phyloP scores from a whole-genome alignment of 805 yeast genomes.

The Candida sphagnicola region DNA sequence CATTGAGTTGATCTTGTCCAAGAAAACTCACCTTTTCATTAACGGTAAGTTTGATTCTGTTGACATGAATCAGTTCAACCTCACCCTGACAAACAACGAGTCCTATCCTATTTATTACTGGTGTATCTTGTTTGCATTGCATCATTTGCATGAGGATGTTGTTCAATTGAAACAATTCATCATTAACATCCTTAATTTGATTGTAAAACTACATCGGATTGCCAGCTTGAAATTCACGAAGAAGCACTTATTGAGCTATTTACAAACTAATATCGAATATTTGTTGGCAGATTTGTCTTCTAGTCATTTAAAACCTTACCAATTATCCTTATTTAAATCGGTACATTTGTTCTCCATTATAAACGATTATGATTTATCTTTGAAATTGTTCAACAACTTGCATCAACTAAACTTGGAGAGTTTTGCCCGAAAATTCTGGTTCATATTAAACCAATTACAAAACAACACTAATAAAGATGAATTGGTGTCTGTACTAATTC shows the following conservation, averaged over 20 bases:
- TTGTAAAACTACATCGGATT: slow-evolving; percentile 25
- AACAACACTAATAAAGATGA: slow-evolving; percentile 11
- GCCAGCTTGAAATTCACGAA: slow-evolving; percentile 20
- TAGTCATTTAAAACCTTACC: not conserved
- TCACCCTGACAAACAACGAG: not conserved
- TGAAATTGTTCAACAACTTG: slow-evolving; percentile 22
- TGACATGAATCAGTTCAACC: slow-evolving; percentile 7
- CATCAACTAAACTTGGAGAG: slow-evolving; percentile 27
- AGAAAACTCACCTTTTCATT: slow-evolving; percentile 21
- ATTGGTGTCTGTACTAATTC: slow-evolving; percentile 26
- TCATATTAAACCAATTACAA: slow-evolving; percentile 12
- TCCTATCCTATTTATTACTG: slow-evolving; percentile 23
- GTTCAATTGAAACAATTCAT: slow-evolving; percentile 26
- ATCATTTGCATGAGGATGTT: slow-evolving; percentile 6
- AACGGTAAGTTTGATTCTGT: slow-evolving; percentile 13
- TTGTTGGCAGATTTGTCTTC: slow-evolving; percentile 11
- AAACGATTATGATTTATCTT: slow-evolving; percentile 32
- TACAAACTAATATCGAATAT: slow-evolving; percentile 14
- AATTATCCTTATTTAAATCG: slow-evolving; percentile 10
- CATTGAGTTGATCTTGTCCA: slow-evolving; percentile 31
- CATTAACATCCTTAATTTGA: slow-evolving; percentile 27
- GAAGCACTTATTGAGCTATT: slow-evolving; percentile 11
- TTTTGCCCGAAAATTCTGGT: slow-evolving; percentile 28
- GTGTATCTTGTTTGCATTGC: slow-evolving; percentile 23
- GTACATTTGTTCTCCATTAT: slow-evolving; percentile 33